These are phyloP conservation scores for Populus pruinosa DNA, from an alignment of 345 rosid genomes.

Conservation along the genomic window DNA sequence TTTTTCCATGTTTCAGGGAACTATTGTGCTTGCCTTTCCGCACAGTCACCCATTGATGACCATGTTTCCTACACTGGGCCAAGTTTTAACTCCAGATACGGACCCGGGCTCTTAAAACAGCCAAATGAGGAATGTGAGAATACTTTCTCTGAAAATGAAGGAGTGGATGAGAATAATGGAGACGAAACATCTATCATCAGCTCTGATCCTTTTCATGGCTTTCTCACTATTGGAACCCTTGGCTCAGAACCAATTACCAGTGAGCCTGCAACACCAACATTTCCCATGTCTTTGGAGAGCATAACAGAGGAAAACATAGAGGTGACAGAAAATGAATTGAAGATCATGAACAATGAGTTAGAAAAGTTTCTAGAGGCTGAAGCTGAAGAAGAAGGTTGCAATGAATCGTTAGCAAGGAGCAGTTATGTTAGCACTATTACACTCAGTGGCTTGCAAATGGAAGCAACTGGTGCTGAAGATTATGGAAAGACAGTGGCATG, in stretches of 20 bases:
- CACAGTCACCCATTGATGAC: slow-evolving; percentile 46
- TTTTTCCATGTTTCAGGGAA: slow-evolving; percentile 47
- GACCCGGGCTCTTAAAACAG: slow-evolving; percentile 28
- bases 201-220: slow-evolving; percentile 67
- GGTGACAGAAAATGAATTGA: slow-evolving; percentile 64
- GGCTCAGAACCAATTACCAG: slow-evolving; percentile 51
- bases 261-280: slow-evolving; percentile 70
- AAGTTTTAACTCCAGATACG: slow-evolving; percentile 41
- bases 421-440: slow-evolving; percentile 61
- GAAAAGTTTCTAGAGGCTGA: slow-evolving; percentile 82
- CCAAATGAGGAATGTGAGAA: slow-evolving; percentile 40
- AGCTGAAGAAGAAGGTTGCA: slow-evolving; percentile 55
- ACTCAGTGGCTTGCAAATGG: slow-evolving; percentile 46
- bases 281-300: slow-evolving; percentile 49
- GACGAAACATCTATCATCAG: slow-evolving; percentile 35
- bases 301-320: slow-evolving; percentile 35
- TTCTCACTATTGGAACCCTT: slow-evolving; percentile 86
- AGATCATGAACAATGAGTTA: slow-evolving; percentile 51
- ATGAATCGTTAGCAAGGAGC: slow-evolving; percentile 60
- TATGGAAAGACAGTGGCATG: slow-evolving; percentile 35
- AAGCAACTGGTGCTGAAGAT: slow-evolving; percentile 42
- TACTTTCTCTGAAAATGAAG: slow-evolving; percentile 33
- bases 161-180: slow-evolving; percentile 20
- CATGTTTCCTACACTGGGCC: slow-evolving; percentile 34
- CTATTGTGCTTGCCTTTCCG: slow-evolving; percentile 48